Conservation (phyloP, 805 yeast genomes). For the Teunomyces panamensis region DNA sequence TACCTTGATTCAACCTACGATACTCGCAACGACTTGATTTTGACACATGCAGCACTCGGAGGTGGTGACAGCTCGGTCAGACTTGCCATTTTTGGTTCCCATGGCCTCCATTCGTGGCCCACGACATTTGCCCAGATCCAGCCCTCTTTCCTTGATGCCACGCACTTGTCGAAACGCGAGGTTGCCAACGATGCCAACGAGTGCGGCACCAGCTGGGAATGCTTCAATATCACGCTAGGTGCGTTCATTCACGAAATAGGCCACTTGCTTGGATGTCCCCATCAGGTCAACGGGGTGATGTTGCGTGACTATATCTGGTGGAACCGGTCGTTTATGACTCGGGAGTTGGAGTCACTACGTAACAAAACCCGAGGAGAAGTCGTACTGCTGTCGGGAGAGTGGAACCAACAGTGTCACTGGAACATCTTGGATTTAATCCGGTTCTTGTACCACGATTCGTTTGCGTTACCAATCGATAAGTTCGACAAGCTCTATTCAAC, state of each 20-base stretch:
- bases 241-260: slow-evolving; percentile 97
- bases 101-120: slow-evolving; percentile 94
- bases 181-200: slow-evolving; percentile 91
- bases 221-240: slow-evolving; percentile 79
- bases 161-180: slow-evolving; percentile 55
- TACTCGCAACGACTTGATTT: slow-evolving; percentile 49
- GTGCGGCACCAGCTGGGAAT: slow-evolving; percentile 89
- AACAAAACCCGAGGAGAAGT: slow-evolving; percentile 47
- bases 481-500: slow-evolving; percentile 40
- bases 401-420: slow-evolving; percentile 79
- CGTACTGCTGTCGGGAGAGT: slow-evolving; percentile 39
- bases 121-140: slow-evolving; percentile 66
- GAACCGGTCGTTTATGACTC: slow-evolving; percentile 77
- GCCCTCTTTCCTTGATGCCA: slow-evolving; percentile 69
- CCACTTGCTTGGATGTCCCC: slow-evolving; percentile 87
- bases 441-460: slow-evolving; percentile 78
- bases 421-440: slow-evolving; percentile 75
- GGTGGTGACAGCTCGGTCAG: slow-evolving; percentile 73
- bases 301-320: slow-evolving; percentile 76
- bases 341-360: slow-evolving; percentile 58
- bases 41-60: slow-evolving; percentile 92
- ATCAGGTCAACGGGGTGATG: slow-evolving; percentile 89
- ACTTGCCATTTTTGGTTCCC: slow-evolving; percentile 91
- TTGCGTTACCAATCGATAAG: slow-evolving; percentile 63
- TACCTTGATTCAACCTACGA: slow-evolving; percentile 88